A percentile compares a stretch with the other conserved stretches of the same genome.
Evolutionary conservation across 176 grass and related monocot species (phyloP).

Genomic region (Cocos nucifera): DNA sequence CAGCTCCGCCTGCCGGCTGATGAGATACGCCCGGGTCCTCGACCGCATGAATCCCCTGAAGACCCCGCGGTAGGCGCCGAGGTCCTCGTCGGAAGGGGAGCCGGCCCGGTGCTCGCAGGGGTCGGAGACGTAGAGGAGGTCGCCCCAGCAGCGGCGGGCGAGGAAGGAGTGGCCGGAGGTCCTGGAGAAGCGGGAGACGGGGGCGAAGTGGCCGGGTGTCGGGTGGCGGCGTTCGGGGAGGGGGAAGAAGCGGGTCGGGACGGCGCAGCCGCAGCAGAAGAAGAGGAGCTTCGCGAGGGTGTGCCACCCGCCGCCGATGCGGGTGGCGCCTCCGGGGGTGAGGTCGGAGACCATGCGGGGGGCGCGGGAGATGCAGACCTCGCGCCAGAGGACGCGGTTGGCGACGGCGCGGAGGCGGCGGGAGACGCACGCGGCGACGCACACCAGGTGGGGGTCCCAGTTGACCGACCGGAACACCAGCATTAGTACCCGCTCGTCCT

Average conservation of each 20-base stretch:
- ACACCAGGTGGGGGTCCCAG: not conserved
- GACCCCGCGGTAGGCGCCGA: slow-evolving; percentile 62
- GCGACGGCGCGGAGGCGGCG: slow-evolving; percentile 38
- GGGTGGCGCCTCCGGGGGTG: slow-evolving; percentile 5
- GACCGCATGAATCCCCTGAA: slow-evolving; percentile 69
- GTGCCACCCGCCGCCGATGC: slow-evolving; percentile 59
- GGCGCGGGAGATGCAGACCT: slow-evolving; percentile 52
- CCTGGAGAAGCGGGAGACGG: slow-evolving; percentile 62
- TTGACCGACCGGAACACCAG: not conserved
- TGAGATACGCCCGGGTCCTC: slow-evolving; percentile 44
- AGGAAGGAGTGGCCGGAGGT: slow-evolving; percentile 63
- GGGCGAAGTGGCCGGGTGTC: slow-evolving; percentile 38
- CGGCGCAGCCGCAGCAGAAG: slow-evolving; percentile 49
- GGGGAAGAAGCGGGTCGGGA: slow-evolving; percentile 16
- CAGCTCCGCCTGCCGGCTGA: slow-evolving; percentile 37
- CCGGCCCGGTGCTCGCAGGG: slow-evolving; percentile 53
- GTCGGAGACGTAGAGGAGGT: slow-evolving; percentile 75
- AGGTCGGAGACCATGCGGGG: slow-evolving; percentile 54
- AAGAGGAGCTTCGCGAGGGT: slow-evolving; percentile 61
- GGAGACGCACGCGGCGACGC: not conserved
- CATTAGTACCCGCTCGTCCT: not conserved
- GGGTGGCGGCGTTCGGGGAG: not conserved
- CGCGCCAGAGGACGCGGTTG: slow-evolving; percentile 51
- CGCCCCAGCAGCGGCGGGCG: slow-evolving; percentile 40
- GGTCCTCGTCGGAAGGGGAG: slow-evolving; percentile 5